Conservation (phyloP, 768 basidiomycete genomes). For the Russula virescens region DNA sequence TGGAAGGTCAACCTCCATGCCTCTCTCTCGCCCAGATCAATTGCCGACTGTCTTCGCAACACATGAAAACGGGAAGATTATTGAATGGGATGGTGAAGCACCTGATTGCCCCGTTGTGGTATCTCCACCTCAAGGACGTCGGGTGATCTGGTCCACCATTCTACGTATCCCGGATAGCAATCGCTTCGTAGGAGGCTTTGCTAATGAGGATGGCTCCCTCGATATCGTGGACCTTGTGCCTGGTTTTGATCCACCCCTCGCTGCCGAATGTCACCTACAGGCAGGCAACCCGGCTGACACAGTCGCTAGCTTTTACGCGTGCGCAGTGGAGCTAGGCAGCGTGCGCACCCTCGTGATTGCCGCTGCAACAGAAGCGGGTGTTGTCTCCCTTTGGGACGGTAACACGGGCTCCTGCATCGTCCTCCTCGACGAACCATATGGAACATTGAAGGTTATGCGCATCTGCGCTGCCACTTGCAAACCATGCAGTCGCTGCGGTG, state of each 20-base stretch:
- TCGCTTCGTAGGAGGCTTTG: conserved; percentile 50
- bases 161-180: conserved; percentile 44
- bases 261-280: conserved; percentile 44
- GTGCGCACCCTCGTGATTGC: conserved; percentile 49
- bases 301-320: conserved; percentile 50
- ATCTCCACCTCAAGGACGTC: conserved; percentile 38
- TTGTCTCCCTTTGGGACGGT: conserved; percentile 73
- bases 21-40: conserved; percentile 24
- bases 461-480: conserved; percentile 49
- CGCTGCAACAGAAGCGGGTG: conserved; percentile 58
- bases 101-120: conserved; percentile 34
- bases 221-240: conserved; percentile 53
- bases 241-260: conserved; percentile 33
- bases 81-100: conserved; percentile 44
- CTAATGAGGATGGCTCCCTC: conserved; percentile 58
- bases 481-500: conserved; percentile 66
- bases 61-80: conserved; percentile 55
- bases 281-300: conserved; percentile 55
- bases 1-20: conserved; percentile 21
- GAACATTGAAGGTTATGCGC: conserved; percentile 53
- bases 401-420: conserved; percentile 57
- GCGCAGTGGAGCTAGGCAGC: conserved; percentile 47
- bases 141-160: conserved; percentile 45
- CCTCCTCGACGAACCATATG: conserved; percentile 55
- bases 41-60: conserved; percentile 24